Percentiles rank a stretch among this genome's conserved stretches.
These are phyloP conservation scores for Marchantia paleacea DNA, from an alignment of 225 moss, liverwort and hornwort species.

Conservation along the genomic window DNA sequence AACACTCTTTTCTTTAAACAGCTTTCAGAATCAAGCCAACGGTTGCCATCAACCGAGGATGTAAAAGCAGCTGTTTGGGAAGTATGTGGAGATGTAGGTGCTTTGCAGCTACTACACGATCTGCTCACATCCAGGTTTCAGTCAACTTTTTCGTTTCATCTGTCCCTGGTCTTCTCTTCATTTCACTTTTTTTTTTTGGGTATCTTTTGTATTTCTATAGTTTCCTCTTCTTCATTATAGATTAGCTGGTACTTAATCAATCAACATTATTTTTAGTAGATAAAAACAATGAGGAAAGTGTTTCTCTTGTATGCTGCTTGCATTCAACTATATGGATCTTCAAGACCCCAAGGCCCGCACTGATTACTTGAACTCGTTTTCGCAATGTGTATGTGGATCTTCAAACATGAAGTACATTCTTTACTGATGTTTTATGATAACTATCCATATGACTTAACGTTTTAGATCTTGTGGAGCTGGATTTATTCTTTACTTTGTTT, in stretches of 20 bases:
- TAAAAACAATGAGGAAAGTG: too few relatives aligned
- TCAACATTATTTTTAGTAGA: too few relatives aligned
- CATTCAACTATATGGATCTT: too few relatives aligned
- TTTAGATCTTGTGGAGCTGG: not conserved
- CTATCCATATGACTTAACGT: not conserved
- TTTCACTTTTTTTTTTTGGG: not conserved
- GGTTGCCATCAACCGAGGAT: constrained; percentile 64
- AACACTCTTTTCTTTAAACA: not conserved
- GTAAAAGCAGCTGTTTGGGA: constrained; percentile 89
- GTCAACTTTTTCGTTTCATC: not conserved
- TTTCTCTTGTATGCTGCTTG: too few relatives aligned
- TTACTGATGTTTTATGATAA: too few relatives aligned
- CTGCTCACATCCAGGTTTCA: constrained; percentile 67
- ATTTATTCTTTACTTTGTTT: too few relatives aligned
- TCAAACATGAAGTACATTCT: not conserved
- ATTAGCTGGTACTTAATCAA: too few relatives aligned
- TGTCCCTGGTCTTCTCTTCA: constrained; percentile 12
- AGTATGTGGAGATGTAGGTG: constrained; percentile 79
- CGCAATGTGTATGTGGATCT: not conserved
- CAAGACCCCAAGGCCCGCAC: too few relatives aligned
- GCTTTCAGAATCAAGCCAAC: constrained; percentile 28
- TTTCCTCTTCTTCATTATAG: too few relatives aligned
- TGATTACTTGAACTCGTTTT: not conserved
- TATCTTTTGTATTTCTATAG: not conserved
- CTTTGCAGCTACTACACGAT: constrained; percentile 81